phyloP scores from a whole-genome alignment of 2,329 filamentous ascomycete species.

The Alternaria gansuensis region DNA sequence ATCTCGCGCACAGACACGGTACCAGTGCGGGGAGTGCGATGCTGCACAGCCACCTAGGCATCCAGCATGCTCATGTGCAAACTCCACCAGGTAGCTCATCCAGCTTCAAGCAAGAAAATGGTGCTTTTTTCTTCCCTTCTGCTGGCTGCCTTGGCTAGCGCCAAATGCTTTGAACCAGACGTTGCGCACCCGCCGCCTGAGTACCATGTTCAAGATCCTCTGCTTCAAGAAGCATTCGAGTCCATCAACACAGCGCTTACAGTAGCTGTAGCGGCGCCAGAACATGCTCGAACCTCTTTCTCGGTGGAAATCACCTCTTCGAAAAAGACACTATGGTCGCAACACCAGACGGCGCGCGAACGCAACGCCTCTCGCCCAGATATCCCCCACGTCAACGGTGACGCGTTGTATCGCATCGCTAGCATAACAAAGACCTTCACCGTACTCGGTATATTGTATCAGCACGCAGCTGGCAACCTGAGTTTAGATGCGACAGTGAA shows the following conservation, averaged over 20 bases:
- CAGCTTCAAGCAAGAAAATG: constrained; percentile 23
- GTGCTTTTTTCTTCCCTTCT: constrained; percentile 20
- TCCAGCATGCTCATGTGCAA: background rate
- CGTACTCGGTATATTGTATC: constrained; percentile 44
- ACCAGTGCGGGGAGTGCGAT: constrained; percentile 1
- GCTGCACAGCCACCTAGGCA: background rate
- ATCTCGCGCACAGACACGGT: too few species aligned
- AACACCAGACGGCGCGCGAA: constrained; percentile 51
- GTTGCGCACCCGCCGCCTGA: constrained; percentile 53
- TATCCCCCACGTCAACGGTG: constrained; percentile 47
- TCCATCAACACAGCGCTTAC: constrained; percentile 41
- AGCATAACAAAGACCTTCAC: constrained; percentile 52
- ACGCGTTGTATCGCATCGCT: constrained; percentile 55
- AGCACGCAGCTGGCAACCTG: constrained; percentile 47
- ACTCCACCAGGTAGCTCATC: constrained; percentile 11
- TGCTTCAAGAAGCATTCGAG: constrained; percentile 44
- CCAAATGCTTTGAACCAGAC: constrained; percentile 50
- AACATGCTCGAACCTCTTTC: constrained; percentile 51
- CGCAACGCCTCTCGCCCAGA: constrained; percentile 52
- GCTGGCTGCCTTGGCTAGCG: constrained; percentile 23
- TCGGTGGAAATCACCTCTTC: constrained; percentile 55
- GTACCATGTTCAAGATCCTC: constrained; percentile 38
- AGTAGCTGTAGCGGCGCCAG: constrained; percentile 35
- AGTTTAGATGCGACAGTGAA: constrained; percentile 48
- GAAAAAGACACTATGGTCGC: constrained; percentile 51